Evolutionary conservation across 2,329 filamentous ascomycete species (phyloP).

Genomic region (Fusarium citri): DNA sequence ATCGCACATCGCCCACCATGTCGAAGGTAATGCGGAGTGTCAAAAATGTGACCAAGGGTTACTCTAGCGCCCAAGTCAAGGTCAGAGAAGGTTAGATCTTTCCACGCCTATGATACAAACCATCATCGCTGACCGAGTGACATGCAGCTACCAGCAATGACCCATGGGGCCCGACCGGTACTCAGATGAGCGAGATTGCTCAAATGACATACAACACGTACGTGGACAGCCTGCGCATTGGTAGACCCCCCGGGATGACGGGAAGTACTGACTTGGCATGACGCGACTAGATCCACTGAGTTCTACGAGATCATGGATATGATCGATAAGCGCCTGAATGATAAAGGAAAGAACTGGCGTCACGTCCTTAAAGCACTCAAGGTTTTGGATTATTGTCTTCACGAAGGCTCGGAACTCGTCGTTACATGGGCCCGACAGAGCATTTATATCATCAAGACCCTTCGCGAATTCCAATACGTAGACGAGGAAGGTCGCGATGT

Average conservation of each 20-base stretch:
- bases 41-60: constrained; percentile 99
- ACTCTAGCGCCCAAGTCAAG: constrained; percentile 96
- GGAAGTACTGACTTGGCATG: constrained; percentile 35
- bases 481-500: constrained; percentile 97
- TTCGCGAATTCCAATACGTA: constrained; percentile 96
- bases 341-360: constrained; percentile 99
- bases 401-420: constrained; percentile 95
- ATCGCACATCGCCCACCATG: constrained; percentile 67
- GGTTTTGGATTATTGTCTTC: constrained; percentile 96
- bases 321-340: constrained; percentile 97
- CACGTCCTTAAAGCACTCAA: constrained; percentile 98
- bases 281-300: constrained; percentile 78
- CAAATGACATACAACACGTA: constrained; percentile 98
- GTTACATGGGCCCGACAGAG: constrained; percentile 99
- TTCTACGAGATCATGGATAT: constrained; percentile 99
- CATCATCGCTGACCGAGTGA: constrained; percentile 34
- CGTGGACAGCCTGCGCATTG: constrained; percentile 49
- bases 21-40: constrained; percentile 97
- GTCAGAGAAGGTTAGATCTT: constrained; percentile 86
- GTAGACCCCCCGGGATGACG: not conserved
- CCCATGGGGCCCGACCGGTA: constrained; percentile 96
- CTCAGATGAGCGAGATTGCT: constrained; percentile 98
- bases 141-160: constrained; percentile 95
- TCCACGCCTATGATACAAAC: not conserved
- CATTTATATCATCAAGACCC: constrained; percentile 97